Evolutionary conservation across 164 flowering plant genomes (phyloP), one percentile per base, ranked within the genome.

Genomic region (Tetracentron sinense): DNA sequence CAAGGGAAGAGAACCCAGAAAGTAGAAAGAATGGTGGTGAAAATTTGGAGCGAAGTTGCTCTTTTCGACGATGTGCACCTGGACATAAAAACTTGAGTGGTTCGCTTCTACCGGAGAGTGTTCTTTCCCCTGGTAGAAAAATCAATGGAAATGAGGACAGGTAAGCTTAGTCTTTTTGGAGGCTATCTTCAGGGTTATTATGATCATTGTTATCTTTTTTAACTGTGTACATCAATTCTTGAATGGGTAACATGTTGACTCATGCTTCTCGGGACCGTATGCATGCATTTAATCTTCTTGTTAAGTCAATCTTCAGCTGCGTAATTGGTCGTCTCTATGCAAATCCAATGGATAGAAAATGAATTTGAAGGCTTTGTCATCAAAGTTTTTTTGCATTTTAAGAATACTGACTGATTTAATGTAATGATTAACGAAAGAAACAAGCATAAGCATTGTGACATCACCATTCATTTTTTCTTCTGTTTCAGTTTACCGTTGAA

Each of bases 31-130:
- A 52, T 62, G 80, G 78, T 66, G 75, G 68, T 69, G 87, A 77
- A 33, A 74, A 77, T 70, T 48, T 75, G 22, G 74, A 69, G 59
- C 81, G 76, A 69, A 78, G 61, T 68, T 68, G 69, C 58, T 77
- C 74, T 62, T 62, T 76, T 56, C 76, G 84, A 38, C 78, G 65
- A 47, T 71, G 70, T 58, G 72, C 60, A 69, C 42, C 81, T 51
- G 86, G 80, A 67, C 79, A 77, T 54, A 82, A 62, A 20, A 65
- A 69, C 58, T 73, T 73, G 31, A 88, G 97, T 74, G 90, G 92
- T 75, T 78, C 96, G 47, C 71, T 84, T 64, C 33, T 83, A 61
- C 87, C 80, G n/a, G 92, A 86, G 25, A 83, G 76, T 70, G 71
- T 74, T 56, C 60, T 73, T 64, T 80, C 92, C 61, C 60, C 73